Evolutionary conservation across 2,329 filamentous ascomycete genomes (phyloP), one percentile per base, ranked within the genome.

Genomic region (Colletotrichum liriopes): DNA sequence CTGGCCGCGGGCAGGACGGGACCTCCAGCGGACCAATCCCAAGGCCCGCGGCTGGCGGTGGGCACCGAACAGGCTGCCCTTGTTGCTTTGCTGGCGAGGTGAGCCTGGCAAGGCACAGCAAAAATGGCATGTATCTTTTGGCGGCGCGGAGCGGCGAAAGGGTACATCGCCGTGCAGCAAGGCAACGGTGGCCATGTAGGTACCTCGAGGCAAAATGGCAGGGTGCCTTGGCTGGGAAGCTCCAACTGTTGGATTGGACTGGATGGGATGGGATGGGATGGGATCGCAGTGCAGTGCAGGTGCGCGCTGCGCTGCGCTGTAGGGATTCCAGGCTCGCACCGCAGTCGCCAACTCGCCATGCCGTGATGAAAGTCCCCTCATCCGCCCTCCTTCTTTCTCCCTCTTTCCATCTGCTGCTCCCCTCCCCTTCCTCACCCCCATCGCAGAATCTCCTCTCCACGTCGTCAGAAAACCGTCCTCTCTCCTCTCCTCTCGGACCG

Each of bases 331-430:
- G 64, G 61, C 26, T 52, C 61, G 52, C n/a, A 43, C 37, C 49
- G 8, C 54, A 52, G 52, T 51, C 74, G 73, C 75, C 76, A 64
- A 62, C 75, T 75, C 67, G 72, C 73, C 70, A 73, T 73, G 64
- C 70, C 67, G 66, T 73, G 74, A 72, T 72, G 65, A 69, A 75
- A 61, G 55, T 55, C 74, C 72, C 67, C 63, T 74, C 66, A 75
- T 65, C 72, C 71, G 67, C 66, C 61, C 55, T 65, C 72, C 54
- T 72, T 73, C 67, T 73, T 74, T 77, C 78, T 78, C 77, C 76
- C 71, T 75, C 69, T 62, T 75, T 73, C 71, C 72, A 73, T 56
- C 63, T 65, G 73, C 63, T 65, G 73, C 73, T 65, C 63, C 74
- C 67, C 68, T 69, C 74, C 63, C 72, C 47, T 37, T 37, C 59